Base-by-base conservation (phyloP, 1,284 basidiomycete genomes). In the Puccinia novopanici region DNA sequence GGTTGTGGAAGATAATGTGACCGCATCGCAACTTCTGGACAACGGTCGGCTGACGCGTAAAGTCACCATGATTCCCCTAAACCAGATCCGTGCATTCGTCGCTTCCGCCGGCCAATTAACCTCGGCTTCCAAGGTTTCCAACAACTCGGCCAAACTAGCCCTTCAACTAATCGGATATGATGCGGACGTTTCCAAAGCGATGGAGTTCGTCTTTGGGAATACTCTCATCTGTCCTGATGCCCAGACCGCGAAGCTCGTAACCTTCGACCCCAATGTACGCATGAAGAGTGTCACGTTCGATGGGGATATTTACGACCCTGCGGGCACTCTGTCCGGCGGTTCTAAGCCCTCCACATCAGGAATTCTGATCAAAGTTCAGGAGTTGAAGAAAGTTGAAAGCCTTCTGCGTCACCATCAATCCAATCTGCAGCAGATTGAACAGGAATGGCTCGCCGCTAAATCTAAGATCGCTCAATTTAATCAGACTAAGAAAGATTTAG, bases 231-330 rank as follows among this genome's bases (percentile, higher is more conserved):
- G 95, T 85, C 91, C 92, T 63, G 94, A 97, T 84, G 91, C 95
- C 3, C 91, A 91, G 42, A 90, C 94, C 0, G 97, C 97, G 10
- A 94, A 95, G 85, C 87, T 88, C 0, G 93, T 98, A 57, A 98
- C 97, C 0, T 99, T 98, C 87, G 87, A 90, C 86, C 89, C 91
- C 37, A 89, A 92, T 22, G 89, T 91, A 42, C 87, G 89, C 19
- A 90, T 92, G 82, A 91, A 91, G 81, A 95, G 93, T 15, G 95
- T 99, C 74, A 99, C 97, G 0, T 88, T 96, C 24, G 92, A 95
- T 37, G 97, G 97, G 22, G 97, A 99, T 84, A 91, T 98, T 9
- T 99, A 99, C 86, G 96, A 99, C 83, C 96, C 97, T 0, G 92
- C 92, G 3, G 97, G 97, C 3, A 96, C 93, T 0, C 89, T 99